These are phyloP conservation scores for Phaeosphaeriaceae sp. DNA, from an alignment of 2,329 filamentous ascomycete species.

Conservation along the genomic window DNA sequence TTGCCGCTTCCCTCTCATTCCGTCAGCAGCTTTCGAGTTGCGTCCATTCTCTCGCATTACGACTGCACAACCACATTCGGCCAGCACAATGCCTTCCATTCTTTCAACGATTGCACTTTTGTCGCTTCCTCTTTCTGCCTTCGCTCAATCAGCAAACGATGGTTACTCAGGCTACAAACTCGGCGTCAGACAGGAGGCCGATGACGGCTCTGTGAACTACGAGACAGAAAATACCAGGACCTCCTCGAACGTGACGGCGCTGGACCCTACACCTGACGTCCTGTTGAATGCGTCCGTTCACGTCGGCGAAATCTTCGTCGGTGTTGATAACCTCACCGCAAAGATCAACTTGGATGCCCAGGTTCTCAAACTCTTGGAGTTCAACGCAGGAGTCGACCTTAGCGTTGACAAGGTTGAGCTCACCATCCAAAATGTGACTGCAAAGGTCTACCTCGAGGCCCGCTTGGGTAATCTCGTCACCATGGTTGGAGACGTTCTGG, in stretches of 20 bases:
- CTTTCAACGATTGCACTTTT: constrained; percentile 37
- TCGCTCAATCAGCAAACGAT: constrained; percentile 45
- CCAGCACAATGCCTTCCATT: constrained; percentile 35
- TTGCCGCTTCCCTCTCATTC: constrained; percentile 16
- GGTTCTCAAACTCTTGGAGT: constrained; percentile 65
- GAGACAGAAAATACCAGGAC: constrained; percentile 62
- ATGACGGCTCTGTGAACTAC: constrained; percentile 61
- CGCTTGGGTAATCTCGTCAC: constrained; percentile 66
- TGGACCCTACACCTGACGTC: constrained; percentile 63
- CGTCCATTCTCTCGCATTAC: constrained; percentile 29
- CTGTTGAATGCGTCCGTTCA: constrained; percentile 67
- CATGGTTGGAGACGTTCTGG: constrained; percentile 67
- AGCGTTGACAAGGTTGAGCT: constrained; percentile 65
- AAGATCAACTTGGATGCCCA: constrained; percentile 68
- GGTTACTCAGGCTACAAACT: constrained; percentile 67
- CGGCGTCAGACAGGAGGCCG: constrained; percentile 55
- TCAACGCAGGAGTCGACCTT: constrained; percentile 68
- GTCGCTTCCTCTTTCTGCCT: constrained; percentile 44
- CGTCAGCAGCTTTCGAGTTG: constrained; percentile 28
- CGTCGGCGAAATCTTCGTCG: constrained; percentile 66
- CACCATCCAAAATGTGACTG: constrained; percentile 65
- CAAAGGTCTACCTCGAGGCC: constrained; percentile 67
- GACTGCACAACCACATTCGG: background rate
- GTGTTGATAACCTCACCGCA: constrained; percentile 67
- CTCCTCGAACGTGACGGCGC: constrained; percentile 46